Evolutionary conservation across 139 green algal genomes (phyloP), one percentile per base, ranked within the genome.

Genomic region (Yamagishiella unicocca): DNA sequence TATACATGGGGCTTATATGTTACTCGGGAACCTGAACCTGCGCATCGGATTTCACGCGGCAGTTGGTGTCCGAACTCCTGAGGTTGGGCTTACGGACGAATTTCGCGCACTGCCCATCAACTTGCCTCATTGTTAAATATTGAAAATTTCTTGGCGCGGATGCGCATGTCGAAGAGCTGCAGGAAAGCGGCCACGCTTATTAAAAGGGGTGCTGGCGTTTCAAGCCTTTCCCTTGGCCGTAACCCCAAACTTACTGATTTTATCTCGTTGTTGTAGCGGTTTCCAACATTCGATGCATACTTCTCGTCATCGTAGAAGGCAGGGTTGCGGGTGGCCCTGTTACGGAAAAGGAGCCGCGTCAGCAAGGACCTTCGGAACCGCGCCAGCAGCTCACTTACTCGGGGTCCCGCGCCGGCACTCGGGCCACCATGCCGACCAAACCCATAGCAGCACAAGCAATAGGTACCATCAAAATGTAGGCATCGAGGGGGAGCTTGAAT

Each of bases 101-200:
- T n/a, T n/a, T n/a, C n/a, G n/a, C n/a, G n/a, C n/a, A n/a, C n/a
- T n/a, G n/a, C n/a, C n/a, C 50, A 58, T 24, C 17, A 67, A n/a
- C 17, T n/a, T 35, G 55, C 70, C 70, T 78, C 70, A 17, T 78
- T 78, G 25, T 78, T 55, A 33, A 78, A 78, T 40, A 78, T 40
- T 7, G 70, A 58, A 27, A 78, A 78, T 40, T 78, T 78, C 38
- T 33, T 54, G 19, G 70, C 70, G 42, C 70, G 70, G 27, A 78
- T 78, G 70, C 70, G 70, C 70, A 78, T 78, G 40, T 78, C 70
- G 40, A 78, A 78, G 24, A 78, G 42, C 70, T 78, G 70, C 38
- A 40, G 40, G 70, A 2, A 21, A 22, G 35, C 10, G 24, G 19
- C 21, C 19, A 19, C 24, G 6, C 38, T 5, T 25, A 19, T 29